phyloP scores from a whole-genome alignment of 192 early-diverging fungal species.

The Coemansia sp. region DNA sequence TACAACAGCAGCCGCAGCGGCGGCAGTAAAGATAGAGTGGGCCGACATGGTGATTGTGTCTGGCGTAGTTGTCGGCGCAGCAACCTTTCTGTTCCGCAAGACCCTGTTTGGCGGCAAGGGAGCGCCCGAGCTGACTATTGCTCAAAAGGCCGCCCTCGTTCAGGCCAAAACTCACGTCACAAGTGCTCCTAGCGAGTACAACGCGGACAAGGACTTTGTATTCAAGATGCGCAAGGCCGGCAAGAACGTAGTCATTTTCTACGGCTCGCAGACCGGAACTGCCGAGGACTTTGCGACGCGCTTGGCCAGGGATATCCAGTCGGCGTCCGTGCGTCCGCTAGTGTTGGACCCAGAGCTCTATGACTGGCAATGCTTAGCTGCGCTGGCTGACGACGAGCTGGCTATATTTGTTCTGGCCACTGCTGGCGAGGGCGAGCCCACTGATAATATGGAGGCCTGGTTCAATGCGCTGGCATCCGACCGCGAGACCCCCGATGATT shows the following conservation, averaged over 20 bases:
- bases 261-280: slow-evolving; percentile 98
- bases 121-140: slow-evolving; percentile 24
- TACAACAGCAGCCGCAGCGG: slow-evolving; percentile 1
- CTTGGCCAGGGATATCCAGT: slow-evolving; percentile 76
- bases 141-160: slow-evolving; percentile 29
- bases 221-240: slow-evolving; percentile 57
- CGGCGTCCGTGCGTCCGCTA: slow-evolving; percentile 70
- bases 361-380: slow-evolving; percentile 82
- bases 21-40: slow-evolving; percentile 34
- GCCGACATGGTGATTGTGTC: slow-evolving; percentile 55
- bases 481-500: slow-evolving; percentile 63
- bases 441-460: slow-evolving; percentile 95
- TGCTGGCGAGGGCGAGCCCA: slow-evolving; percentile 96
- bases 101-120: slow-evolving; percentile 41
- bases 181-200: slow-evolving; percentile 23
- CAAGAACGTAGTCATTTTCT: slow-evolving; percentile 85
- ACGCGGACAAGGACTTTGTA: slow-evolving; percentile 49
- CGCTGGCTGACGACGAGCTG: slow-evolving; percentile 64
- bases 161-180: neutral
- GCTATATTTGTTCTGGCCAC: slow-evolving; percentile 95
- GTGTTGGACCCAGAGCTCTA: slow-evolving; percentile 90
- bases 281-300: slow-evolving; percentile 97
- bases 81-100: slow-evolving; percentile 54
- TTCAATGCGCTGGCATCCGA: slow-evolving; percentile 78
- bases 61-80: slow-evolving; percentile 47